Evolutionary conservation across 148 eudicot species (phyloP).

Genomic region (Pouteria glomerata): DNA sequence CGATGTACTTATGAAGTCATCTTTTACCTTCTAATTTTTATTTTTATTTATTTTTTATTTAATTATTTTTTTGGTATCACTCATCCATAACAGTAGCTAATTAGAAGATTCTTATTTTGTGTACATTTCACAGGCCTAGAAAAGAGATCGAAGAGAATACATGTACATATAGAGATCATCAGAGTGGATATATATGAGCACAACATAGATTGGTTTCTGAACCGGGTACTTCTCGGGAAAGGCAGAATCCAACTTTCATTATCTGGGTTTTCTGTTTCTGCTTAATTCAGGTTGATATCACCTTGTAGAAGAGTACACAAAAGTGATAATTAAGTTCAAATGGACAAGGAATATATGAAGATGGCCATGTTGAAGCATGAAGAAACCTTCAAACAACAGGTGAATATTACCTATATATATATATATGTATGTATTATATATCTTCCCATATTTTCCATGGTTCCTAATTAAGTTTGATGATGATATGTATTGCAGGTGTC

Average conservation of each 20-base stretch:
- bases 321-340: constrained; percentile 23
- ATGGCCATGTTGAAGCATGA: constrained; percentile 93
- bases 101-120: constrained; percentile 7
- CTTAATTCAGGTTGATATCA: background rate
- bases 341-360: constrained; percentile 79
- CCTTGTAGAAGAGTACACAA: background rate
- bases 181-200: too few relatives aligned
- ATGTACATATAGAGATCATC: background rate
- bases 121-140: constrained; percentile 11
- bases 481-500: constrained; percentile 72
- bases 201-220: constrained; percentile 5
- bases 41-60: too few relatives aligned
- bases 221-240: background rate
- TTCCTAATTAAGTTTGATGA: too few relatives aligned
- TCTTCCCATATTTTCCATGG: too few relatives aligned
- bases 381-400: constrained; percentile 84
- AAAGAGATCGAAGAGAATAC: too few relatives aligned
- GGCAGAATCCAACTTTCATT: background rate
- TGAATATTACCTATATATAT: too few relatives aligned
- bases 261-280: background rate
- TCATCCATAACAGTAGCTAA: background rate
- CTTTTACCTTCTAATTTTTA: background rate
- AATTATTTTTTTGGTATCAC: background rate
- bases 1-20: background rate
- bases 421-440: too few relatives aligned